Percentiles rank a stretch among this genome's conserved stretches.
Conservation (phyloP, 1,284 basidiomycete species). For the Puccinia horiana region DNA sequence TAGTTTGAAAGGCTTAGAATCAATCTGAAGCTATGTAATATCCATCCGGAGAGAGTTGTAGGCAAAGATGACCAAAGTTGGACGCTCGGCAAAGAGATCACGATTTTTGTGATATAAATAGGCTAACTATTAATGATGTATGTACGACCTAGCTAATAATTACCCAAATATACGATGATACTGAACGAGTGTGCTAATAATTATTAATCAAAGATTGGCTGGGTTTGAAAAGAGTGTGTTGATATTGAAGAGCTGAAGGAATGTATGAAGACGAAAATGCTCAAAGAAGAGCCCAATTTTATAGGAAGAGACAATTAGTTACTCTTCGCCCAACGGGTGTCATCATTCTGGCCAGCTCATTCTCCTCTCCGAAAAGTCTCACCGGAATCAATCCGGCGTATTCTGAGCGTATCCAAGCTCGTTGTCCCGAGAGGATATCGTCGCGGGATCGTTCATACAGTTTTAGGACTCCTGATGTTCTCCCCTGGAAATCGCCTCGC, state of each 20-base stretch:
- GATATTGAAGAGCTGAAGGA: not conserved
- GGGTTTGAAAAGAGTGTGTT: not conserved
- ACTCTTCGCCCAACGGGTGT: too few species aligned
- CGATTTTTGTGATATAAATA: conserved; percentile 14
- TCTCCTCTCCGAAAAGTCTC: too few species aligned
- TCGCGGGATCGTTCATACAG: not conserved
- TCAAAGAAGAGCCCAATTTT: not conserved
- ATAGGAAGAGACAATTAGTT: too few species aligned
- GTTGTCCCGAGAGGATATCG: not conserved
- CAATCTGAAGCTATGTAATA: not conserved
- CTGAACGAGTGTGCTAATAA: not conserved
- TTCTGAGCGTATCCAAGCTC: not conserved
- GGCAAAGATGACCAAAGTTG: not conserved
- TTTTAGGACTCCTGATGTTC: not conserved
- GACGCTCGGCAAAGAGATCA: not conserved
- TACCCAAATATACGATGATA: not conserved
- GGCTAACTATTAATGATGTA: not conserved
- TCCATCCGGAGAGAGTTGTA: not conserved
- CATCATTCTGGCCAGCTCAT: not conserved
- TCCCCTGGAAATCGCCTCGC: not conserved
- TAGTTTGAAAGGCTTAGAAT: not conserved
- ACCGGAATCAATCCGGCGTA: too few species aligned
- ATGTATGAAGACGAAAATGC: not conserved
- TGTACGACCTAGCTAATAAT: not conserved
- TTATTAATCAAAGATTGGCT: conserved; percentile 19